Percentiles rank a stretch among this genome's conserved stretches.
Conservation (phyloP, 495 filamentous ascomycete genomes). For the Tuber umbilicatum region DNA sequence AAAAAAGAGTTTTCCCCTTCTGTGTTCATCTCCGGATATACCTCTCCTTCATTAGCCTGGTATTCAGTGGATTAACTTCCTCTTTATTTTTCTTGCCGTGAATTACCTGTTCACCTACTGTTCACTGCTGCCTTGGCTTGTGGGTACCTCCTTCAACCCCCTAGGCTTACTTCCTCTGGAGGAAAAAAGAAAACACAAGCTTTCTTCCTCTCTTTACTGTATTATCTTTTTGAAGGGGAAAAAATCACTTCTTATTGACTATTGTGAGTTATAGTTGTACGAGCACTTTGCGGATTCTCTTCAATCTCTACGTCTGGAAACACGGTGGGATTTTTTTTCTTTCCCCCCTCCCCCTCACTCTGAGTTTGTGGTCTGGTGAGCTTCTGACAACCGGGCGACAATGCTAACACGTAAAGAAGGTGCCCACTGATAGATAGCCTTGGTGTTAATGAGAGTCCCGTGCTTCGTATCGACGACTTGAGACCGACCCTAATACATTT, state of each 20-base stretch:
- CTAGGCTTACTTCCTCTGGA: neutral
- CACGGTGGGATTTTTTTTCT: neutral
- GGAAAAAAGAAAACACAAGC: constrained; percentile 1
- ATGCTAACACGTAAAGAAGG: neutral
- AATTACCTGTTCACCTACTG: constrained; percentile 14
- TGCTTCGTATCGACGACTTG: neutral
- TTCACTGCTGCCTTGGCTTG: constrained; percentile 3
- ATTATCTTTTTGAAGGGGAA: neutral
- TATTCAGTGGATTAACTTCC: constrained; percentile 34
- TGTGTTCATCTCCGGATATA: constrained; percentile 23
- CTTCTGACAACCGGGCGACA: neutral
- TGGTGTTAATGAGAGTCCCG: neutral
- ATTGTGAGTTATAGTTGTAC: constrained; percentile 2
- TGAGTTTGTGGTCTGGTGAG: neutral
- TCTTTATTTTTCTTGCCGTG: constrained; percentile 34
- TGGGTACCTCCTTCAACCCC: neutral
- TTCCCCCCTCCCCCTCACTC: neutral
- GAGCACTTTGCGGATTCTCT: constrained; percentile 3
- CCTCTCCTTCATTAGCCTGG: constrained; percentile 13
- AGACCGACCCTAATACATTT: constrained; percentile 11
- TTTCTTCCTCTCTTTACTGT: neutral
- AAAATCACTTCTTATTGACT: neutral
- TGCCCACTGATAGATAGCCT: neutral
- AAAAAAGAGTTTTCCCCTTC: constrained; percentile 25
- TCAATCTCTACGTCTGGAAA: neutral